phyloP scores from a whole-genome alignment of 2,329 filamentous ascomycete species.

The Leptographium wingfieldii region DNA sequence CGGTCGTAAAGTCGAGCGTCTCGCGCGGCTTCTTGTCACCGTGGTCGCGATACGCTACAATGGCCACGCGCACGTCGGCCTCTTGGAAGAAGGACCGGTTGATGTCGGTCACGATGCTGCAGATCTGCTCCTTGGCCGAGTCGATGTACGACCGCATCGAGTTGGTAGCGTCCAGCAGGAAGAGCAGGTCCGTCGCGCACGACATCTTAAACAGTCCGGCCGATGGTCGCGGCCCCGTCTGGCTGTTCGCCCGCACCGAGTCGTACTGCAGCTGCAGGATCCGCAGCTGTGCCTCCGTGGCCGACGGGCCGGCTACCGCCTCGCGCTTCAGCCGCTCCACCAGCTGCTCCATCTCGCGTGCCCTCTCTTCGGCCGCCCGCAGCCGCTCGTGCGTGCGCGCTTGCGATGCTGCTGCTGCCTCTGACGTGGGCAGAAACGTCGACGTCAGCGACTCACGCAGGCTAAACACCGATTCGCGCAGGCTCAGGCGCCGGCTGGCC shows the following conservation, averaged over 20 bases:
- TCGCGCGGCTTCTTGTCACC: slow-evolving; percentile 14
- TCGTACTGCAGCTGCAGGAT: slow-evolving; percentile 10
- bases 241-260: slow-evolving; percentile 2
- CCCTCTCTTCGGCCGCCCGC: not conserved
- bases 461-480: slow-evolving; percentile 3
- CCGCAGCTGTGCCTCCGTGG: slow-evolving; percentile 8
- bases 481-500: not conserved
- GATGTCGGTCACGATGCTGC: slow-evolving; percentile 21
- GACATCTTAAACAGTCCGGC: slow-evolving; percentile 20
- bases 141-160: slow-evolving; percentile 22
- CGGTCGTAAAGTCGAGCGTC: slow-evolving; percentile 20
- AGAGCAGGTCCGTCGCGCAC: slow-evolving; percentile 24
- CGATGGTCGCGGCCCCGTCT: slow-evolving; percentile 6
- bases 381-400: not conserved
- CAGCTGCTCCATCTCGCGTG: not conserved
- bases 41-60: slow-evolving; percentile 26
- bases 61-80: slow-evolving; percentile 21
- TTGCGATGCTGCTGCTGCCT: not conserved
- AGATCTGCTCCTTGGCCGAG: slow-evolving; percentile 22
- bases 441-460: not conserved
- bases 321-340: slow-evolving; percentile 5
- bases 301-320: not conserved
- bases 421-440: not conserved
- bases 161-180: slow-evolving; percentile 24
- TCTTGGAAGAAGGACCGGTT: slow-evolving; percentile 19